Base-by-base conservation (phyloP, 495 filamentous ascomycete species). In the Platismatia glauca region DNA sequence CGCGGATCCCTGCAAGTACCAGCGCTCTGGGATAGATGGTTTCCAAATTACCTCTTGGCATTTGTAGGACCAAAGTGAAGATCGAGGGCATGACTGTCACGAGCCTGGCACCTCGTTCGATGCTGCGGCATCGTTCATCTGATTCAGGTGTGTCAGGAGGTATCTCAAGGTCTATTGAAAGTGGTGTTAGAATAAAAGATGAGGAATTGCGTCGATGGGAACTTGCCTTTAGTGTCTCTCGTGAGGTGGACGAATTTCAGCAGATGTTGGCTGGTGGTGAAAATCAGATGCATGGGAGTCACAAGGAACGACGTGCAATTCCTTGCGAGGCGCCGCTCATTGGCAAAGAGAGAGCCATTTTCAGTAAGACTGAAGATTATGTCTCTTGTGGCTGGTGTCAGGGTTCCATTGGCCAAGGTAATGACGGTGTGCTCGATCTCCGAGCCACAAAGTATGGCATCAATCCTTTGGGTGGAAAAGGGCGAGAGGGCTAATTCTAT, bases 31-130 rank as follows among this genome's bases (percentile, higher is more conserved):
- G 94, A 69, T 86, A 97, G 60, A 96, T 94, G 0, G 93, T 97
- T 72, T 98, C 94, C 16, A 97, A 78, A 66, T 98, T 98, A 34
- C 94, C 94, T 68, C 94, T 81, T 6, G 94, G 94, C 85, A 96
- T 95, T 70, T 97, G 94, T 8, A 97, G 77, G 7, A 91, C 83
- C 33, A 97, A 74, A 43, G 83, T 84, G 73, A 91, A 93, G 37
- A 82, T 86, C 20, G 89, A 88, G 7, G 94, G 94, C 76, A 96
- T 95, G 52, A 89, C 92, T 6, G 89, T 90, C 55, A 98, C 87
- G 33, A 98, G 77, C 31, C 84, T 82, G 9, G 87, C 89, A 46
- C 95, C 94, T 67, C 94, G 84, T 70, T 98, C 94, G 52, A 98
- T 87, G 68, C 83, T 96, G 61, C 94, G 81, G 73, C 95, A 97